Evolutionary conservation across 2,329 filamentous ascomycete species (phyloP), one percentile per base, ranked within the genome.

Genomic region (Teratosphaeria zuluensis): DNA sequence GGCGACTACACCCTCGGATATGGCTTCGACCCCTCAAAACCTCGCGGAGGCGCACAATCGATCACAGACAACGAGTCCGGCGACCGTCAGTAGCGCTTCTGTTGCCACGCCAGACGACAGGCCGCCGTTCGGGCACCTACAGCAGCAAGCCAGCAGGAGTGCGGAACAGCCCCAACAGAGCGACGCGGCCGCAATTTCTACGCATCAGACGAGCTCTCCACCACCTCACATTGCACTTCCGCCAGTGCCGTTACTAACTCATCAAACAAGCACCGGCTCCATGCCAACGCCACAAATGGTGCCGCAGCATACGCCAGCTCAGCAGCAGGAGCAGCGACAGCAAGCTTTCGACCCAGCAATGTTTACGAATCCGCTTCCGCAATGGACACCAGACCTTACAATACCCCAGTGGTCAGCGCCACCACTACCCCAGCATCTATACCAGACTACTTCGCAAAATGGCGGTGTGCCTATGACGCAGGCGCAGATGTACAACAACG

Each of bases 11-110:
- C 77, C 77, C 1, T 78, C 78, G 4, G 77, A 80, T 28, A 58
- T 62, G n/a, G 62, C 66, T 2, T 61, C 68, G 56, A 75, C 76
- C 3, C 75, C 77, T 0, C 70, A 70, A 2, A 70, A 71, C 24
- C 73, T 71, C 32, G 70, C 72, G 7, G 73, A 76, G n/a, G 72
- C 73, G 28, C 67, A 70, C n/a, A 72, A 72, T 58, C 68, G 75
- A 30, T 79, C 77, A 31, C 69, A 72, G 54, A 76, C 75, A 5
- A 76, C 77, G 28, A 80, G 77, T 62, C 77, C 77, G 24, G 71
- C 67, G 16, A 72, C 69, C 33, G 64, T 65, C 52, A 68, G 69
- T 61, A 69, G 64, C 46, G 63, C 60, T 53, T 71, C 69, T 8
- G 63, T 73, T 30, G 64, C 69, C 8, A 73, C 71, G 14, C 71